A percentile compares a stretch with the other conserved stretches of the same genome.
These are phyloP conservation scores for Penicillium sp. DNA, from an alignment of 2,329 filamentous ascomycete genomes.

Conservation along the genomic window DNA sequence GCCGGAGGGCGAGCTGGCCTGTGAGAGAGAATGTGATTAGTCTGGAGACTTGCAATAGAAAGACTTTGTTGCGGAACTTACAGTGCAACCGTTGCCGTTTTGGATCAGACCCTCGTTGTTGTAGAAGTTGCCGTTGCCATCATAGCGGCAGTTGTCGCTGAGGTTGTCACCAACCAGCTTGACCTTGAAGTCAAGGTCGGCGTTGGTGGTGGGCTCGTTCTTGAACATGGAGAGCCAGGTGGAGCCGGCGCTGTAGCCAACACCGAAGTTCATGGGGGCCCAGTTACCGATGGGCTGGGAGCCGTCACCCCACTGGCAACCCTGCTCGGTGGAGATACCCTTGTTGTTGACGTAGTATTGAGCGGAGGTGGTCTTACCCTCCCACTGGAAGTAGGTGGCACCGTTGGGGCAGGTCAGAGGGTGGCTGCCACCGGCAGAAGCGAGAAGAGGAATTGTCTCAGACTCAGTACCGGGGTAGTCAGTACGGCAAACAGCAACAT, in stretches of 20 bases:
- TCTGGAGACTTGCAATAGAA: conserved; percentile 3
- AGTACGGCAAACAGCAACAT: conserved; percentile 82
- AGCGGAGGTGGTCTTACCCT: conserved; percentile 72
- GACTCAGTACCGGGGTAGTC: conserved; percentile 92
- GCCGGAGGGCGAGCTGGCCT: conserved; percentile 52
- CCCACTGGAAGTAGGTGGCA: conserved; percentile 72
- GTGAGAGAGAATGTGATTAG: conserved; percentile 9
- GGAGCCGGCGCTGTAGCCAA: conserved; percentile 64
- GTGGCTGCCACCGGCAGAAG: conserved; percentile 58
- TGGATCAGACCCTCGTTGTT: conserved; percentile 39
- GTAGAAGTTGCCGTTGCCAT: conserved; percentile 60
- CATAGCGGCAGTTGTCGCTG: conserved; percentile 62
- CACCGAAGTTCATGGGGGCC: conserved; percentile 81
- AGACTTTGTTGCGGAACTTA: conserved; percentile 51
- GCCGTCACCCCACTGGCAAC: conserved; percentile 72
- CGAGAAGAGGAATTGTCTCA: conserved; percentile 75
- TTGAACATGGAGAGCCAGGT: conserved; percentile 84
- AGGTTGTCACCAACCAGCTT: conserved; percentile 67
- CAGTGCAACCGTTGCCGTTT: conserved; percentile 71
- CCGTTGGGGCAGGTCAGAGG: conserved; percentile 74
- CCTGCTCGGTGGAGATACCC: conserved; percentile 64
- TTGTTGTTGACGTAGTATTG: conserved; percentile 96
- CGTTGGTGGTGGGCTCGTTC: conserved; percentile 72
- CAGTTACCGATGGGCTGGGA: conserved; percentile 70
- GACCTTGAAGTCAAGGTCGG: conserved; percentile 73